Evolutionary conservation across 1,139 yeast genomes (phyloP), one percentile per base, ranked within the genome.

Genomic region (Blastobotrys niveus): DNA sequence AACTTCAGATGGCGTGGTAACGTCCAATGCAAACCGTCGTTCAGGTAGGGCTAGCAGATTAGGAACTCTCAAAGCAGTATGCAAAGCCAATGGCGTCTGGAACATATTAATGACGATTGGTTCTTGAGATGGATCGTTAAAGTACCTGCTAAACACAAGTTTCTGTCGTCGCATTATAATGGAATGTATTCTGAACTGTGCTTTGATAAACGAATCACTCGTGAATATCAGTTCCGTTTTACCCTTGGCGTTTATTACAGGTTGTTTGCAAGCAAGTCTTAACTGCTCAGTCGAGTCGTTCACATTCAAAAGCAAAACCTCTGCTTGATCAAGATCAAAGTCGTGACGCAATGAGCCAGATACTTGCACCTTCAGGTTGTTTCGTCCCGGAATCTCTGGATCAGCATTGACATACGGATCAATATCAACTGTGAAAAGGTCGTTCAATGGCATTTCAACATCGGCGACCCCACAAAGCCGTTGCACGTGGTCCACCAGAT

Each of bases 131-230:
- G 22, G 8, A 18, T 17, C n/a, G 1, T 43, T 37, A 40, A 61
- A 59, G 2, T 50, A 56, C 24, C 58, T 58, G n/a, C 43, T 47
- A 40, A 57, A 56, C 14, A 46, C 48, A 22, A 53, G 57, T 42
- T 48, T 59, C 3, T 52, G 63, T 36, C 48, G 42, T 2, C 47
- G 45, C 2, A 62, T 53, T 4, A 49, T 49, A 9, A 63, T 40
- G 4, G 52, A 47, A 2, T 56, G 46, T 10, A 60, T 37, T 10
- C 49, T 49, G 48, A 63, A 63, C 1, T 49, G 38, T 3, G 67
- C 68, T 20, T 50, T 50, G n/a, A 52, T 41, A 31, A 56, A 50
- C 19, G 48, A 49, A 22, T 51, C 44, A 1, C 42, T 38, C 12
- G 42, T 29, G 19, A 51, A 40, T 10, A 38, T 31, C 15, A 47